Base-by-base conservation (phyloP, 176 grass and related monocot species). In the Puccinellia tenuiflora region DNA sequence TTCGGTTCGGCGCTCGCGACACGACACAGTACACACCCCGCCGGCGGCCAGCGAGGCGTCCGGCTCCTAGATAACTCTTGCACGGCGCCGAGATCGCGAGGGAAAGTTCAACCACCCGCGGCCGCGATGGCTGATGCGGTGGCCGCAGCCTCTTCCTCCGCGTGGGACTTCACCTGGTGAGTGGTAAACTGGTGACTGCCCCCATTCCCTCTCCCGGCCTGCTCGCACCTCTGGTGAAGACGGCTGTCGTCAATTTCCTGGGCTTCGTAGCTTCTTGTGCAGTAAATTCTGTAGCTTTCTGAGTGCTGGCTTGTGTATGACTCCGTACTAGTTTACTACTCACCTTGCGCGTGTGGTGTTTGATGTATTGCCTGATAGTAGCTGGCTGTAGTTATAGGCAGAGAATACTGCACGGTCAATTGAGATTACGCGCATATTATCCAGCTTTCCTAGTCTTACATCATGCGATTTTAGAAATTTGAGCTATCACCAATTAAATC, bases 81-180 rank as follows among this genome's bases (percentile, higher is more conserved):
- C n/a, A n/a, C n/a, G n/a, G n/a, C n/a, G n/a, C 30, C 9, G 37
- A 14, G 35, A 10, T 68, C 35, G 34, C n/a, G n/a, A n/a, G n/a
- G n/a, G n/a, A n/a, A n/a, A n/a, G n/a, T n/a, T n/a, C n/a, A n/a
- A n/a, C n/a, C n/a, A n/a, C n/a, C n/a, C n/a, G n/a, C 65, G 31
- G 64, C 18, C 9, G 64, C 18, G 57, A 88, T 88, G 86, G 80
- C 65, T 52, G 66, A 24, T 29, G n/a, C 52, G 25, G 40, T 25
- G 9, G 64, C 0, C 21, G 22, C 74, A 33, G 16, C 43, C 10
- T n/a, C 63, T 50, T 63, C 64, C 8, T 78, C 64, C 34, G 34
- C 3, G 0, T 88, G 86, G 86, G 75, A 65, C 45, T 88, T 88
- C 46, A 79, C 86, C 39, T 71, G 68, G 14, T 46, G 40, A 46